phyloP scores from a whole-genome alignment of 1,139 yeast genomes.

The Hemisphaericaspora xylanilytica region DNA sequence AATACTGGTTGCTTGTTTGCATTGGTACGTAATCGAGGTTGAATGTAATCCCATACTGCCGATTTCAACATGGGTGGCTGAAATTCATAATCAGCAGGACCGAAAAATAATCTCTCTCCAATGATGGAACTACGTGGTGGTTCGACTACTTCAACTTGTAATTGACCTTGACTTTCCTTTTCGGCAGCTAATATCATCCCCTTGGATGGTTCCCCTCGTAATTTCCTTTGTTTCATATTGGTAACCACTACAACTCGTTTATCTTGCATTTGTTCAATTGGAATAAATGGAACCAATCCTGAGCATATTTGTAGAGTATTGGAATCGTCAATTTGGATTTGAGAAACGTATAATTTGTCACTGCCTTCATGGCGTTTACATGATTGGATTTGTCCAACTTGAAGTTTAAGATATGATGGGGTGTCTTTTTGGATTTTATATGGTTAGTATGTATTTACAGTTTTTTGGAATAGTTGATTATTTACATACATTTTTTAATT shows the following conservation, averaged over 20 bases:
- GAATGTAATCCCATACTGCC: constrained; percentile 34
- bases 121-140: constrained; percentile 31
- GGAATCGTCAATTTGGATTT: constrained; percentile 27
- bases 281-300: constrained; percentile 71
- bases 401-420: constrained; percentile 26
- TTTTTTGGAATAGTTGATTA: neutral
- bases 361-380: constrained; percentile 51
- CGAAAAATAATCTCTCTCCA: constrained; percentile 33
- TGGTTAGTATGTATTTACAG: neutral
- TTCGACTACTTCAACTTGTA: constrained; percentile 32
- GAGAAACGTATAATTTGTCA: constrained; percentile 53
- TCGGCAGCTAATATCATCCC: constrained; percentile 61
- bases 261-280: constrained; percentile 80
- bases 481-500: constrained; percentile 6
- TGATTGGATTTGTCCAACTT: constrained; percentile 46
- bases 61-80: constrained; percentile 30
- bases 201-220: constrained; percentile 66
- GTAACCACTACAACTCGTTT: constrained; percentile 81
- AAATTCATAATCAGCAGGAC: constrained; percentile 14
- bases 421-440: constrained; percentile 9
- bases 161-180: constrained; percentile 8
- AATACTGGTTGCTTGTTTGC: constrained; percentile 13
- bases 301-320: constrained; percentile 49
- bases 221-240: constrained; percentile 84
- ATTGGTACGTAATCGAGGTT: constrained; percentile 21